Evolutionary conservation across 2,329 filamentous ascomycete genomes (phyloP), one percentile per base, ranked within the genome.

Genomic region (Colletotrichum musae): DNA sequence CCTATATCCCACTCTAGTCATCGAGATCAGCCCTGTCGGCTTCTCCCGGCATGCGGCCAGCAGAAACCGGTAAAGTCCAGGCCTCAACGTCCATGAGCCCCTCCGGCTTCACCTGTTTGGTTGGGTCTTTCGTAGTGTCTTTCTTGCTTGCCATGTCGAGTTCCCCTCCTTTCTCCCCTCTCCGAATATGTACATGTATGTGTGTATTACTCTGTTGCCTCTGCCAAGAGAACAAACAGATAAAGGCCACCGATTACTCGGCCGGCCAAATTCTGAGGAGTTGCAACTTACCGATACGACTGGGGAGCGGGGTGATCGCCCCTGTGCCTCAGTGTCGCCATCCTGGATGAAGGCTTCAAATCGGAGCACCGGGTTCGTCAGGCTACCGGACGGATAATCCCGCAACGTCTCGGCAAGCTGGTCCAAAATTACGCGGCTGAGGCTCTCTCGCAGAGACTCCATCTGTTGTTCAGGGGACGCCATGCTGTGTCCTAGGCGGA

Each of bases 301-400:
- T 21, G 70, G 68, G 52, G 66, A 69, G 56, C 66, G 66, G 62
- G 66, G 66, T 60, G 62, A 57, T 58, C 64, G 60, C 50, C 65
- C 65, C 65, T 57, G 69, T 24, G 52, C 41, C 43, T 58, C 59
- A 12, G 65, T 62, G 47, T 70, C 62, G 41, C 70, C 70, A 28
- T 71, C 70, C 51, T 71, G 70, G 28, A 71, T 70, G 39, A 71
- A 71, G 16, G 70, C 70, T 48, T 71, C 70, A 26, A 71, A 70
- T 43, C 70, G 68, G 16, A 71, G 58, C 21, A 71, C 70, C 5
- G 70, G 70, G 52, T 71, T 71, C 36, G 59, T 43, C n/a, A 71
- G 63, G 54, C 58, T 70, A 12, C 67, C 68, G 32, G 70, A 63
- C 12, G 68, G 64, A 70, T 70, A 71, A 63, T 71, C 68, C 58